Percentiles rank a stretch among this genome's conserved stretches.
phyloP scores from a whole-genome alignment of 768 basidiomycete genomes.

The Termitomyces sp. region DNA sequence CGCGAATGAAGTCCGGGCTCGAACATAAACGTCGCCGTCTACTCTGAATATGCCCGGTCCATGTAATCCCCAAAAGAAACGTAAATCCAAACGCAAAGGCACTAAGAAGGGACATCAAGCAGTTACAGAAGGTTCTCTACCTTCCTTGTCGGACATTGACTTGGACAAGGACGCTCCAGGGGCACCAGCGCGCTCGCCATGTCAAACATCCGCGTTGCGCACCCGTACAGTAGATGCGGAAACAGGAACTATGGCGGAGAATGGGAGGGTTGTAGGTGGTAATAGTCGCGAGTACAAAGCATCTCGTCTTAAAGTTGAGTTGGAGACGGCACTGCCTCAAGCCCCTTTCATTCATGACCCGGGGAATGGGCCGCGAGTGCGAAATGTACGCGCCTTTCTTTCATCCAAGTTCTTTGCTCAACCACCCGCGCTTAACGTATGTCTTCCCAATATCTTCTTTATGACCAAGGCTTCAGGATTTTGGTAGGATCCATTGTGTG shows the following conservation, averaged over 20 bases:
- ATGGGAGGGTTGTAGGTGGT: not conserved
- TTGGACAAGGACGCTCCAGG: constrained; percentile 10
- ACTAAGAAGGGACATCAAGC: constrained; percentile 25
- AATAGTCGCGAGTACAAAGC: not conserved
- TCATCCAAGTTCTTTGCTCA: constrained; percentile 59
- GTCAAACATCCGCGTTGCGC: not conserved
- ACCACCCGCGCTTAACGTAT: constrained; percentile 48
- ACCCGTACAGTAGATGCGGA: not conserved
- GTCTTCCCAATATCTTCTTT: constrained; percentile 1
- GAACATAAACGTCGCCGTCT: not conserved
- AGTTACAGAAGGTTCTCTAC: constrained; percentile 5
- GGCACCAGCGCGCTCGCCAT: not conserved
- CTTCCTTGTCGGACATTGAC: constrained; percentile 1
- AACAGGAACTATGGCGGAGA: not conserved
- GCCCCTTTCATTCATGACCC: constrained; percentile 70
- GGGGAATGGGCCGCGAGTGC: constrained; percentile 74
- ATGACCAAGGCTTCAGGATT: not conserved
- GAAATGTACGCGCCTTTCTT: constrained; percentile 61
- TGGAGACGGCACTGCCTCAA: constrained; percentile 19
- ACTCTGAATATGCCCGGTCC: constrained; percentile 53
- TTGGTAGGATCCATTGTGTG: constrained; percentile 54
- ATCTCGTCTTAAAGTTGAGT: not conserved
- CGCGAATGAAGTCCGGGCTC: constrained; percentile 1
- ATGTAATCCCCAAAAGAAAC: constrained; percentile 45
- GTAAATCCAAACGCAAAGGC: constrained; percentile 30